These are phyloP conservation scores for Iberis amara DNA, from an alignment of 441 rosid species.

Conservation along the genomic window DNA sequence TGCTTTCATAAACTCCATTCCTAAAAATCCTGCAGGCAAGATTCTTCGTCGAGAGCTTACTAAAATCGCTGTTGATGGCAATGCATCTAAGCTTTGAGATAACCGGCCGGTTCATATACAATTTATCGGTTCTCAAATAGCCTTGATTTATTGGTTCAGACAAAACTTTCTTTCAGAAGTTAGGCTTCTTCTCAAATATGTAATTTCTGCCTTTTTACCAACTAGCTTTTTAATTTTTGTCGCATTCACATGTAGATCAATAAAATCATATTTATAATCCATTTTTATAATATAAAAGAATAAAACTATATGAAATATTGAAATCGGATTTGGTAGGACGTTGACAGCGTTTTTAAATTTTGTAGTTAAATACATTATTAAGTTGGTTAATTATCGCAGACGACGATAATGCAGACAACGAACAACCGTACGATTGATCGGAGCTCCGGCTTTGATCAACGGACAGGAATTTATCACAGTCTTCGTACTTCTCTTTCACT, in stretches of 20 bases:
- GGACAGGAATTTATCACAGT: conserved; percentile 45
- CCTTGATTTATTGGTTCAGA: neutral
- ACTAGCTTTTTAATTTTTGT: neutral
- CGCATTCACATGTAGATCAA: too few species aligned
- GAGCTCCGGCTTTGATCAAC: conserved; percentile 38
- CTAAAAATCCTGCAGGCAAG: conserved; percentile 72
- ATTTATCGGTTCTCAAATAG: neutral
- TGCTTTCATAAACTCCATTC: conserved; percentile 63
- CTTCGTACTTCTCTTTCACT: conserved; percentile 40
- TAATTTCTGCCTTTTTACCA: neutral
- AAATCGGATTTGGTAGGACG: too few species aligned
- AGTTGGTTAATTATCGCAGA: too few species aligned
- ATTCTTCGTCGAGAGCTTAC: conserved; percentile 66
- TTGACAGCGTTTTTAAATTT: too few species aligned
- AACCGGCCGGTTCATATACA: conserved; percentile 13
- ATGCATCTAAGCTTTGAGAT: conserved; percentile 42
- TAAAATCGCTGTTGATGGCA: conserved; percentile 33
- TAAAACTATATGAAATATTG: too few species aligned
- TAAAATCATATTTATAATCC: too few species aligned
- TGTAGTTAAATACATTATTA: too few species aligned
- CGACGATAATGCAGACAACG: conserved; percentile 21
- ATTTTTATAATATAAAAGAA: too few species aligned
- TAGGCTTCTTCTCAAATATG: neutral
- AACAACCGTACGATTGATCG: conserved; percentile 35
- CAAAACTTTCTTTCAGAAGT: neutral